Evolutionary conservation across 345 rosid genomes (phyloP).

Genomic region (Hibiscus trionum): DNA sequence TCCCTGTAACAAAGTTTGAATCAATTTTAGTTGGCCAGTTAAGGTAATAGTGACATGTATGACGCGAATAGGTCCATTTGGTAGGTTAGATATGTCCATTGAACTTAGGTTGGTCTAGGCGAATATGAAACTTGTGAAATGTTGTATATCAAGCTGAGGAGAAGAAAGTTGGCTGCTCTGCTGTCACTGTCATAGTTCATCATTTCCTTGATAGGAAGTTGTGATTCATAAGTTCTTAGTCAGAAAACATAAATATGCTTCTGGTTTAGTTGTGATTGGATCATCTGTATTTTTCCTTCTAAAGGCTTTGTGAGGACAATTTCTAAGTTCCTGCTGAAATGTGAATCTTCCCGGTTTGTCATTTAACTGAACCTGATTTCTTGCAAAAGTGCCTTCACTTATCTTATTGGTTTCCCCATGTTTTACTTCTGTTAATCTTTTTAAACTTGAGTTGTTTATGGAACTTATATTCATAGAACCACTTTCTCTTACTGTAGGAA

Average conservation of each 20-base stretch:
- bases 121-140: no score
- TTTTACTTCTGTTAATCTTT: not conserved
- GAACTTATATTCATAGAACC: not conserved
- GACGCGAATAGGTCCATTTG: not conserved
- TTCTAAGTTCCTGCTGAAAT: not conserved
- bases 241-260: not conserved
- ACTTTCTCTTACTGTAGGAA: slow-evolving; percentile 33
- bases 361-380: not conserved
- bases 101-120: no score
- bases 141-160: no score
- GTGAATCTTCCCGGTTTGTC: not conserved
- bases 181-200: no score
- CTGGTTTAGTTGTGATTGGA: not conserved
- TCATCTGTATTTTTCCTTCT: not conserved
- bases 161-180: no score
- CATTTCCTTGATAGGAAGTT: no score
- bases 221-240: not conserved
- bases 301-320: not conserved
- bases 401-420: not conserved
- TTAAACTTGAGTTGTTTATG: not conserved
- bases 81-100: not conserved
- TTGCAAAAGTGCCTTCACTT: not conserved
- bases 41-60: not conserved
- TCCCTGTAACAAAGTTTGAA: not conserved
- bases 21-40: not conserved